phyloP scores from a whole-genome alignment of 2,329 filamentous ascomycete genomes.

The Neoarthrinium moseri region DNA sequence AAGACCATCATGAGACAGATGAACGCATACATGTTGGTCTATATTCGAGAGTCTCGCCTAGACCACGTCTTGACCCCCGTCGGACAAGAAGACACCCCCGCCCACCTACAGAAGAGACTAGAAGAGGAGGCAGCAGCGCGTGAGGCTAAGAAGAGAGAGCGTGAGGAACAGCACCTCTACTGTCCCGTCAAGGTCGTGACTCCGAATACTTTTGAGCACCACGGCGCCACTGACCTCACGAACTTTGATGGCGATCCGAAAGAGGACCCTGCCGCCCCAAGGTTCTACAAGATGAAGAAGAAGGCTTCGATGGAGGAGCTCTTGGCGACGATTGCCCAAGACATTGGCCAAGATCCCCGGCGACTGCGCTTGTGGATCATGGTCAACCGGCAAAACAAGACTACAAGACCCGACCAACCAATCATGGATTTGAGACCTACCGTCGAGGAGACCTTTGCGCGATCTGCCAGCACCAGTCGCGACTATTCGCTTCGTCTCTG shows the following conservation, averaged over 20 bases:
- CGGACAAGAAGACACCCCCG: conserved; percentile 74
- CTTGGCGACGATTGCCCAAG: conserved; percentile 65
- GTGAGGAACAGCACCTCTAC: conserved; percentile 92
- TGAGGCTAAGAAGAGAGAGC: conserved; percentile 80
- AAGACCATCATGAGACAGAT: conserved; percentile 62
- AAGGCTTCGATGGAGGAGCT: conserved; percentile 77
- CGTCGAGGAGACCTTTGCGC: conserved; percentile 65
- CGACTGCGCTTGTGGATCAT: conserved; percentile 88
- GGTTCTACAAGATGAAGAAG: conserved; percentile 69
- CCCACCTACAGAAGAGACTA: conserved; percentile 72
- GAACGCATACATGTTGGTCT: conserved; percentile 99
- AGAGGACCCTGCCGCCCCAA: conserved; percentile 66
- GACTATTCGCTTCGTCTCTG: conserved; percentile 79
- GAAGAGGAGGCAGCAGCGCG: conserved; percentile 77
- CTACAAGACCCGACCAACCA: conserved; percentile 84
- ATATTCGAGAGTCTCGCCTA: conserved; percentile 84
- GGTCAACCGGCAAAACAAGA: conserved; percentile 99
- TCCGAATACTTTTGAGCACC: conserved; percentile 74
- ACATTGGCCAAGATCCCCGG: conserved; percentile 66
- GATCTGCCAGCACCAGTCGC: conserved; percentile 53
- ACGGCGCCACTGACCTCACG: conserved; percentile 82
- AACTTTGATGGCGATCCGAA: conserved; percentile 59
- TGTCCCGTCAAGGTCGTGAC: conserved; percentile 81
- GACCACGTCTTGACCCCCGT: conserved; percentile 79
- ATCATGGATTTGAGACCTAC: conserved; percentile 76